Evolutionary conservation across 495 filamentous ascomycete species (phyloP), one percentile per base, ranked within the genome.

Genomic region (Sporormia fimetaria): DNA sequence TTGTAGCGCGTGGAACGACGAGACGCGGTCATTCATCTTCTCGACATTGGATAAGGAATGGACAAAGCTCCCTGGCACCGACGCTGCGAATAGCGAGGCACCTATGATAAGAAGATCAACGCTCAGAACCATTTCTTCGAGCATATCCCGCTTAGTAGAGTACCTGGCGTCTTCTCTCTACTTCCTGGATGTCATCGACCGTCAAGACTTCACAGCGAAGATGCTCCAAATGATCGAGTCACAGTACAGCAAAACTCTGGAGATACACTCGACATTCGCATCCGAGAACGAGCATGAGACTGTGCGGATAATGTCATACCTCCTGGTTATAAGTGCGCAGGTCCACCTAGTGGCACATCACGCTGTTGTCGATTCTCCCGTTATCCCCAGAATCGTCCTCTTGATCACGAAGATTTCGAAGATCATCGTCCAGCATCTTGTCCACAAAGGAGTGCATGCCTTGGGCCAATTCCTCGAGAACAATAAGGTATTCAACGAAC

Each of bases 401-500:
- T 9, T 49, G 3, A 40, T 46, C 10, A 49, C 26, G 10, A 43
- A 24, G 2, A 42, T 46, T 6, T 41, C 32, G n/a, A 31, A 12
- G 7, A 21, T 12, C 10, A 31, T 57, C 6, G 45, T 54, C 1
- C 22, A 39, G 15, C 21, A 40, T n/a, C 7, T 55, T 3, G 22
- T 58, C 4, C 49, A 33, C 18, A 20, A 36, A 16, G 49, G 37
- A 17, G 17, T 47, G 10, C 6, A 9, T 6, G 43, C 47, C 8
- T 56, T 93, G 16, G 68, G 66, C 14, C 55, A 56, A n/a, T 63
- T 84, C n/a, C 74, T 84, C 39, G 67, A 76, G 15, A 68, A 77
- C 15, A 70, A 78, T 30, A 72, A 77, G 43, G 61, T 57, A 4
- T 51, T 61, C 21, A 53, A 68, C 3, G 60, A 63, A 26, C 65